These are phyloP conservation scores for Hortaea werneckii DNA, from an alignment of 2,329 filamentous ascomycete species.

Conservation along the genomic window DNA sequence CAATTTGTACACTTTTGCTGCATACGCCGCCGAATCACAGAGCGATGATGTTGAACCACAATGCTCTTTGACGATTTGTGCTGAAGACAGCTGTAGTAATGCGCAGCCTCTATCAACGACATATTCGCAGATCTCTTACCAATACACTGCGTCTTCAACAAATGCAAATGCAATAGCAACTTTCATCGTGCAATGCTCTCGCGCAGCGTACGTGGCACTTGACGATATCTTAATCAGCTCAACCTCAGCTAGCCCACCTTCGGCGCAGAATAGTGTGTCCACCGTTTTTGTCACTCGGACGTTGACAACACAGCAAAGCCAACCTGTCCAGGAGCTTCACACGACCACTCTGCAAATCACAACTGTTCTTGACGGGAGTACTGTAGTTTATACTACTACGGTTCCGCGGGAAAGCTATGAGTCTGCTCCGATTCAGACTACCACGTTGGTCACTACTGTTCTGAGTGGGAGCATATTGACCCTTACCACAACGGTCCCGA, in stretches of 20 bases:
- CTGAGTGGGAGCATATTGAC: background rate
- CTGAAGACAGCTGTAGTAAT: conserved; percentile 1
- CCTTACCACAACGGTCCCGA: background rate
- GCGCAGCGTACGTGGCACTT: background rate
- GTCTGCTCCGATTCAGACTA: background rate
- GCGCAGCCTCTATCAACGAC: background rate
- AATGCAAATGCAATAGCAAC: background rate
- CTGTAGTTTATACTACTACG: background rate
- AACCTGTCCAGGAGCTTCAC: background rate
- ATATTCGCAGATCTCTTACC: conserved; percentile 1
- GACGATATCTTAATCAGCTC: background rate
- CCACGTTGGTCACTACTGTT: background rate
- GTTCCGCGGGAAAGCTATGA: background rate
- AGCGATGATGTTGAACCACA: conserved; percentile 3
- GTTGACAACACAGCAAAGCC: background rate
- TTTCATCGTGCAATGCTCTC: background rate
- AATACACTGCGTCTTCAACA: background rate
- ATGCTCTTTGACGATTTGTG: conserved; percentile 6
- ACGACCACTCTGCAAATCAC: background rate
- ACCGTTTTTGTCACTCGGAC: background rate
- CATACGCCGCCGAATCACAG: conserved; percentile 4
- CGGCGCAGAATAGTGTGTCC: background rate
- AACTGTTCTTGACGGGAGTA: background rate
- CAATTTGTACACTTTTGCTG: conserved; percentile 1
- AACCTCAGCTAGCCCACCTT: background rate